These are phyloP conservation scores for Colletotrichum sp. DNA, from an alignment of 2,329 filamentous ascomycete genomes.

Conservation along the genomic window DNA sequence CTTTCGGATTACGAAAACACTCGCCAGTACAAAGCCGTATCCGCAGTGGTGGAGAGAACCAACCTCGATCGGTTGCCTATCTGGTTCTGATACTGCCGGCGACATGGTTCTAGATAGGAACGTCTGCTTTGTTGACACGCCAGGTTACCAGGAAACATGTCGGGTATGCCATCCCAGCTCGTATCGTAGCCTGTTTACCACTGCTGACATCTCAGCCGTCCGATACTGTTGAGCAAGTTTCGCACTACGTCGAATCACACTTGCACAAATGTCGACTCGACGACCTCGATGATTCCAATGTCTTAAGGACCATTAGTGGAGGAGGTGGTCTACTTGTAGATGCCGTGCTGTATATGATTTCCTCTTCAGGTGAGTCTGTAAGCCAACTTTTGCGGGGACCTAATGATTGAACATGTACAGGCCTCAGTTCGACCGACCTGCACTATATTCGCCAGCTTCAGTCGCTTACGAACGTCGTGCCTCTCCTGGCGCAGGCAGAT, in stretches of 20 bases:
- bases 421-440: slow-evolving; percentile 54
- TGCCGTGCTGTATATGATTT: slow-evolving; percentile 81
- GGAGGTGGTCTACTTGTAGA: slow-evolving; percentile 86
- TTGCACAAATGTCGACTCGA: slow-evolving; percentile 66
- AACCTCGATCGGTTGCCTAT: slow-evolving; percentile 64
- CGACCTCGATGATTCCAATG: slow-evolving; percentile 73
- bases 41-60: slow-evolving; percentile 89
- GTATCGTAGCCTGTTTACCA: neutral
- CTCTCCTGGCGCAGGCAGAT: slow-evolving; percentile 81
- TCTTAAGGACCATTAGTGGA: slow-evolving; percentile 79
- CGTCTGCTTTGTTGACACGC: slow-evolving; percentile 90
- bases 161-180: slow-evolving; percentile 46
- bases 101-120: slow-evolving; percentile 88
- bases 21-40: slow-evolving; percentile 83
- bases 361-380: slow-evolving; percentile 63
- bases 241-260: slow-evolving; percentile 76
- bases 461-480: slow-evolving; percentile 81
- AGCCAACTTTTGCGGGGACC: slow-evolving; percentile 38
- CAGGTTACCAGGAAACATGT: slow-evolving; percentile 61
- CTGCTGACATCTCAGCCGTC: slow-evolving; percentile 35
- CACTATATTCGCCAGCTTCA: slow-evolving; percentile 74
- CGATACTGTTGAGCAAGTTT: slow-evolving; percentile 63
- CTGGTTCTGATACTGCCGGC: slow-evolving; percentile 52
- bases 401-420: slow-evolving; percentile 43
- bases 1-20: slow-evolving; percentile 66